A percentile compares a stretch with the other conserved stretches of the same genome.
Evolutionary conservation across 73 alveolate species (phyloP).

Genomic region (Tetrahymena borealis): DNA sequence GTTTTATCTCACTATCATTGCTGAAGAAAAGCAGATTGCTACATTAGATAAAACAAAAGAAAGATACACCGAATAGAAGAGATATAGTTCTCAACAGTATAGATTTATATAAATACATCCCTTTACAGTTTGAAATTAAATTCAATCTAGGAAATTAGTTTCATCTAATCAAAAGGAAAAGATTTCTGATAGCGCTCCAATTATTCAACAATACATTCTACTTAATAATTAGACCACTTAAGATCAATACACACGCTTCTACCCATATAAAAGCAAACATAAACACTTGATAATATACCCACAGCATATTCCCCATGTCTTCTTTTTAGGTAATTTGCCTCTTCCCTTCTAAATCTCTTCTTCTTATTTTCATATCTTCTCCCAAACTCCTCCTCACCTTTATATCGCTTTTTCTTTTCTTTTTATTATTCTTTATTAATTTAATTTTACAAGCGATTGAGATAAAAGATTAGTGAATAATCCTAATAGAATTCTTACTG

Average conservation of each 20-base stretch:
- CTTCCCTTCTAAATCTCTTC: not conserved
- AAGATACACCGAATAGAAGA: not conserved
- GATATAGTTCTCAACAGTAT: not conserved
- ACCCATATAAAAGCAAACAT: not conserved
- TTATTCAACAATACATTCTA: not conserved
- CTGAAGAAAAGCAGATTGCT: not conserved
- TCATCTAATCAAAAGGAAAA: too few relatives aligned
- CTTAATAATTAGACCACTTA: not conserved
- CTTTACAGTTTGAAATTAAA: too few relatives aligned
- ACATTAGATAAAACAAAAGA: not conserved
- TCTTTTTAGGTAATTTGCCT: not conserved
- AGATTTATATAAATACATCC: too few relatives aligned
- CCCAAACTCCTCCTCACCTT: not conserved
- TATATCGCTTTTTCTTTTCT: not conserved
- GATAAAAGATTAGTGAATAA: not conserved
- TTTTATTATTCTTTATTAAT: not conserved
- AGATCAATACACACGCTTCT: not conserved
- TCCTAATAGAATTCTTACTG: not conserved
- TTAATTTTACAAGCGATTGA: not conserved
- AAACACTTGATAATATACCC: not conserved
- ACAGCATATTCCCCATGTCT: not conserved
- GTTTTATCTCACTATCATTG: not conserved
- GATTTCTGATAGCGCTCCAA: too few relatives aligned
- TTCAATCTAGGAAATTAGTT: too few relatives aligned
- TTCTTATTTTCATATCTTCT: too few relatives aligned